Evolutionary conservation across 805 yeast genomes (phyloP), one percentile per base, ranked within the genome.

Genomic region (Wickerhamiella sorbophila): DNA sequence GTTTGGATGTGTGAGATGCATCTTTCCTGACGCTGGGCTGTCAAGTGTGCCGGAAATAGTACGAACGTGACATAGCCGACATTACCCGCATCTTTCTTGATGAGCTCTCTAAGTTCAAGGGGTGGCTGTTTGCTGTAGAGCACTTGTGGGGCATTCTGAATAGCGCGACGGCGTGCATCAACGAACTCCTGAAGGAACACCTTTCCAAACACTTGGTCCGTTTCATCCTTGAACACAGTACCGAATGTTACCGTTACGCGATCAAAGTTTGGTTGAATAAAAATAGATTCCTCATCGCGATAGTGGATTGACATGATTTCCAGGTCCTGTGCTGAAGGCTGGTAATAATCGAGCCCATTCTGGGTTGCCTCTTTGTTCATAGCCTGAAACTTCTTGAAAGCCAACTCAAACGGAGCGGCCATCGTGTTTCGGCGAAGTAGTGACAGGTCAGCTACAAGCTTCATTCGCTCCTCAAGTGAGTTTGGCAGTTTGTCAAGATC

Each of bases 111-210:
- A 44, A 82, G 70, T 59, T 91, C 99, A 55, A 85, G 69, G 6
- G 99, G 99, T n/a, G 96, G 84, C 52, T 84, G 95, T 48, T 70
- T 72, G 4, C 94, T 79, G 56, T 81, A 87, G 53, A 91, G 72
- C 41, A 91, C 99, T 67, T 91, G 99, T 15, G 99, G 99, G 1
- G 97, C 96, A 39, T 91, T 87, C 64, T 91, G 98, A 46, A 91
- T 88, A 4, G 94, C 81, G 61, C 95, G 74, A 58, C 82, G 82
- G 63, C 99, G 77, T 9, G 97, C 95, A 60, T 87, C 96, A 36
- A 86, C 94, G 60, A 87, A 87, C 64, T 87, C 95, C 50, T 62
- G 64, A 46, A 64, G 40, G 33, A 55, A 56, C 45, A 59, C 59
- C 36, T 52, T 54, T 31, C 64, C 65, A 31, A 62, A 56, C 12